A percentile compares a stretch with the other conserved stretches of the same genome.
These are phyloP conservation scores for Seiridium cupressi DNA, from an alignment of 2,329 filamentous ascomycete genomes.

Conservation along the genomic window DNA sequence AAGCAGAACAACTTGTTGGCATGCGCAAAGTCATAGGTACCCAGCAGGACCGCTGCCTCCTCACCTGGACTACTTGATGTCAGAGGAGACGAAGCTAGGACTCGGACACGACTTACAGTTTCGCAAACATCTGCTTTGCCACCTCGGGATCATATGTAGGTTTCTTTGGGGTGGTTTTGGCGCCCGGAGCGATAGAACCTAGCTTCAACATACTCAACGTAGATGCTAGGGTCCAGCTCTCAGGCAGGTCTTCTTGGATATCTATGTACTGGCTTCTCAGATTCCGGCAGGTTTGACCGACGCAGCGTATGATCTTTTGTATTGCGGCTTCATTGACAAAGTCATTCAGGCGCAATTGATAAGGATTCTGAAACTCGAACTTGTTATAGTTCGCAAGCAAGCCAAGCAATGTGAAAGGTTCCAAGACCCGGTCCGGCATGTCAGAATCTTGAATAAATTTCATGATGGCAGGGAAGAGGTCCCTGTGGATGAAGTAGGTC, in stretches of 20 bases:
- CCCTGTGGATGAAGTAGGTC: constrained; percentile 91
- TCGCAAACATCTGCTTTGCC: constrained; percentile 76
- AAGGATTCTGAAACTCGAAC: constrained; percentile 97
- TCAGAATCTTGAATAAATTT: constrained; percentile 87
- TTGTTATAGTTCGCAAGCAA: constrained; percentile 98
- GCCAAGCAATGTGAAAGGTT: constrained; percentile 80
- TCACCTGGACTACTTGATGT: constrained; percentile 66
- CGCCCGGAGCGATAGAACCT: constrained; percentile 68
- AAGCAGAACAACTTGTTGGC: constrained; percentile 95
- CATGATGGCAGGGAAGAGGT: constrained; percentile 92
- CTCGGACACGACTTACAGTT: constrained; percentile 57
- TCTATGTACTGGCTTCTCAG: constrained; percentile 76
- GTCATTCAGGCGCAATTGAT: constrained; percentile 85
- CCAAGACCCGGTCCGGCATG: constrained; percentile 58
- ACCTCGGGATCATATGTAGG: constrained; percentile 72
- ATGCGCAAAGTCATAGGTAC: constrained; percentile 89
- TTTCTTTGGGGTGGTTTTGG: constrained; percentile 56
- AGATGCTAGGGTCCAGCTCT: constrained; percentile 80
- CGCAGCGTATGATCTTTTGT: constrained; percentile 72
- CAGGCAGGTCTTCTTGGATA: constrained; percentile 85
- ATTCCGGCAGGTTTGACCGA: constrained; percentile 68
- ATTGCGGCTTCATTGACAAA: constrained; percentile 93
- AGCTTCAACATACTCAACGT: constrained; percentile 85
- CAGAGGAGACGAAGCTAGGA: too few relatives aligned
- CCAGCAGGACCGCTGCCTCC: constrained; percentile 76